These are phyloP conservation scores for Oryza glumipatula DNA, from an alignment of 176 grass and related monocot species.

Conservation along the genomic window DNA sequence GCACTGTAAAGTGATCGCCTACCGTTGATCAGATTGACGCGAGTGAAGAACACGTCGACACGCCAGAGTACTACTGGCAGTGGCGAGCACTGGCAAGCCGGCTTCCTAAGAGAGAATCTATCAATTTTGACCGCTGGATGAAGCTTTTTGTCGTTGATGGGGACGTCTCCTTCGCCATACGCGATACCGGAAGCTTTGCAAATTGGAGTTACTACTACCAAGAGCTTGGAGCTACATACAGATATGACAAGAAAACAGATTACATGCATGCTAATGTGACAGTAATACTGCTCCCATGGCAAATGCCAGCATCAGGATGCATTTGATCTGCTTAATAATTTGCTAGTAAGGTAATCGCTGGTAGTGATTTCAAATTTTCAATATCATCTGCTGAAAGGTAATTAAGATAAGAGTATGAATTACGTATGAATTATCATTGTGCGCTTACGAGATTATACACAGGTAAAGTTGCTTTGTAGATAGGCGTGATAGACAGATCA, in stretches of 20 bases:
- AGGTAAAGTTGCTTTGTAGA: too few relatives aligned
- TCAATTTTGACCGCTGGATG: conserved; percentile 32
- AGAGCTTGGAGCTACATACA: neutral
- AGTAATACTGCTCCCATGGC: too few relatives aligned
- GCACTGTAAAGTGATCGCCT: conserved; percentile 31
- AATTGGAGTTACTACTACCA: neutral
- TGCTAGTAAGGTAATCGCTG: too few relatives aligned
- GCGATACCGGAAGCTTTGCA: neutral
- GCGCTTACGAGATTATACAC: too few relatives aligned
- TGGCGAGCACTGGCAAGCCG: neutral
- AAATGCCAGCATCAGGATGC: neutral
- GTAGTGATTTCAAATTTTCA: too few relatives aligned
- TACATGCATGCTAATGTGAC: neutral
- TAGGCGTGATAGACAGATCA: too few relatives aligned
- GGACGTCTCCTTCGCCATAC: conserved; percentile 13
- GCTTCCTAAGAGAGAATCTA: conserved; percentile 19
- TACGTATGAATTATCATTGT: too few relatives aligned
- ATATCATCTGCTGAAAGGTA: too few relatives aligned
- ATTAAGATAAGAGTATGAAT: too few relatives aligned
- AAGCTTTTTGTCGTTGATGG: conserved; percentile 32
- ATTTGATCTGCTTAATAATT: too few relatives aligned
- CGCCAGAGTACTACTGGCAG: conserved; percentile 4
- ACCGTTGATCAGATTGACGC: conserved; percentile 26
- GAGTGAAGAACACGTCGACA: conserved; percentile 32
- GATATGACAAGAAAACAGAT: neutral